These are phyloP conservation scores for Plectosphaerella sp. DNA, from an alignment of 2,329 filamentous ascomycete species.

Conservation along the genomic window DNA sequence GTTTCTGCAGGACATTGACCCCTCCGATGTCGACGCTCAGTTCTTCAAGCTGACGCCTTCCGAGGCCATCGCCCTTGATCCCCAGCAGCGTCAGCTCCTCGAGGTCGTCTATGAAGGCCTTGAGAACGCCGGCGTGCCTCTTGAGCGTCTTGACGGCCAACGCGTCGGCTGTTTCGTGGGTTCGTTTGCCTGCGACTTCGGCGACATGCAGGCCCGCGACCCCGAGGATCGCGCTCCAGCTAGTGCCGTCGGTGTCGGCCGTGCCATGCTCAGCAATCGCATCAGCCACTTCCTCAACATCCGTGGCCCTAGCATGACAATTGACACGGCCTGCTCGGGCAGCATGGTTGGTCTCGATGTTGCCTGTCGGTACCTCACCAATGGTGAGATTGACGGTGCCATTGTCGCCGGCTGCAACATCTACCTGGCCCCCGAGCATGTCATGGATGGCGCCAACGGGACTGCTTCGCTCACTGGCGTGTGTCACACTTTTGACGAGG, in stretches of 20 bases:
- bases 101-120: conserved; percentile 29
- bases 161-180: conserved; percentile 15
- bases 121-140: conserved; percentile 11
- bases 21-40: conserved; percentile 24
- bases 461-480: conserved; percentile 31
- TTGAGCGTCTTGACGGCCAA: conserved; percentile 5
- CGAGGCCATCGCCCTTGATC: conserved; percentile 25
- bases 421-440: conserved; percentile 11
- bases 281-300: conserved; percentile 37
- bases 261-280: conserved; percentile 31
- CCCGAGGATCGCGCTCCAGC: conserved; percentile 19
- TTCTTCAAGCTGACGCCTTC: conserved; percentile 22
- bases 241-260: conserved; percentile 26
- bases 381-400: conserved; percentile 23
- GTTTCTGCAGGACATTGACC: conserved; percentile 20
- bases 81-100: conserved; percentile 25
- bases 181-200: conserved; percentile 20
- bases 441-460: conserved; percentile 15
- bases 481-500: conserved; percentile 33
- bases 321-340: conserved; percentile 43
- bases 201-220: conserved; percentile 19
- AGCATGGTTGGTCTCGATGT: conserved; percentile 36
- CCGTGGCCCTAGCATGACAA: conserved; percentile 32
- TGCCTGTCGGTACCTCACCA: conserved; percentile 29
- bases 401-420: conserved; percentile 26